Conservation (phyloP, 2,329 filamentous ascomycete genomes). For the Microcera coccophila region DNA sequence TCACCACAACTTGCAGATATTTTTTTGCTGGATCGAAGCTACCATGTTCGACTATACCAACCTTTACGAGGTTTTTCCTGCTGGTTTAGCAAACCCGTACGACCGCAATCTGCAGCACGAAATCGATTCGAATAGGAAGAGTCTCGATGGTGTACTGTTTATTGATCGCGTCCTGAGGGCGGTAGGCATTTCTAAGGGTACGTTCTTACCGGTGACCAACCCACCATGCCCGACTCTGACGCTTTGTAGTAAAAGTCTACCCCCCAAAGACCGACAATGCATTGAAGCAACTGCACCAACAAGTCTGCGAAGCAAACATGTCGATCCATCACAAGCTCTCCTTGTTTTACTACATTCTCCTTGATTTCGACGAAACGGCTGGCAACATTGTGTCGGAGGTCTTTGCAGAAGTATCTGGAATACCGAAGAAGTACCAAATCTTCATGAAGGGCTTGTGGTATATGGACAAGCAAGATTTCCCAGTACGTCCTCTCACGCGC, state of each 20-base stretch:
- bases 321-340: slow-evolving; percentile 76
- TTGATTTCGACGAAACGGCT: slow-evolving; percentile 62
- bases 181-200: slow-evolving; percentile 67
- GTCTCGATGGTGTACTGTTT: slow-evolving; percentile 67
- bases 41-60: slow-evolving; percentile 62
- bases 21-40: not conserved
- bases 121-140: slow-evolving; percentile 64
- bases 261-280: slow-evolving; percentile 67
- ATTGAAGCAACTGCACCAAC: slow-evolving; percentile 65
- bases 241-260: slow-evolving; percentile 59
- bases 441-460: slow-evolving; percentile 82
- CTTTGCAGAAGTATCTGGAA: slow-evolving; percentile 60
- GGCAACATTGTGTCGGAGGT: slow-evolving; percentile 47
- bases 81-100: slow-evolving; percentile 58
- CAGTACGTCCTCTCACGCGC: slow-evolving; percentile 37
- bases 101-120: slow-evolving; percentile 57
- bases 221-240: not conserved
- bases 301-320: slow-evolving; percentile 61
- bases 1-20: not conserved
- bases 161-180: slow-evolving; percentile 72
- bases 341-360: slow-evolving; percentile 77
- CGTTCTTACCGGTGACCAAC: fast-evolving
- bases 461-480: slow-evolving; percentile 68
- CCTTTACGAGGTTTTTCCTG: slow-evolving; percentile 65
- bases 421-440: slow-evolving; percentile 72